Evolutionary conservation across 2,329 filamentous ascomycete species (phyloP).

Genomic region (Aureobasidium sp.): DNA sequence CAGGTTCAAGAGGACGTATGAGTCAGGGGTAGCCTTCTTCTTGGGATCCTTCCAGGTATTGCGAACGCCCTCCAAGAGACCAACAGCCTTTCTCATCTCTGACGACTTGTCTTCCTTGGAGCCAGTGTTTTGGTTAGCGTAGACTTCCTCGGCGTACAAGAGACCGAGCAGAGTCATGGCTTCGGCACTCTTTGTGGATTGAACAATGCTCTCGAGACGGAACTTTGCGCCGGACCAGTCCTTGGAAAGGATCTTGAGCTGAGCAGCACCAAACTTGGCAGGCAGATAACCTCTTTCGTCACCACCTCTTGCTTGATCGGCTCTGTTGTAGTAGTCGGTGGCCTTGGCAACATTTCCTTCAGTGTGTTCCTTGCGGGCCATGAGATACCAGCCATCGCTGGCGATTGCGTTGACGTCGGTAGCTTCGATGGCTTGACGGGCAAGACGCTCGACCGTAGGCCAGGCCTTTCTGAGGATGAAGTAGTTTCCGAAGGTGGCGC

Average conservation of each 20-base stretch:
- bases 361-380: slow-evolving; percentile 87
- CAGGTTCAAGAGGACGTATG: slow-evolving; percentile 83
- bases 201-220: slow-evolving; percentile 86
- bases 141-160: slow-evolving; percentile 90
- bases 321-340: slow-evolving; percentile 77
- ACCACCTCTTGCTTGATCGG: slow-evolving; percentile 86
- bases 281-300: slow-evolving; percentile 87
- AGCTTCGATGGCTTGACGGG: slow-evolving; percentile 87
- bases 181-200: slow-evolving; percentile 74
- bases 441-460: slow-evolving; percentile 74
- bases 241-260: slow-evolving; percentile 75
- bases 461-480: slow-evolving; percentile 79
- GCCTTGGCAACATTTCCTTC: slow-evolving; percentile 68
- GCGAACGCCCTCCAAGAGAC: slow-evolving; percentile 75
- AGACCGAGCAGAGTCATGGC: slow-evolving; percentile 89
- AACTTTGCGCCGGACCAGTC: slow-evolving; percentile 91
- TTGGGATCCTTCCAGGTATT: slow-evolving; percentile 89
- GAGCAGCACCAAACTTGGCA: slow-evolving; percentile 88
- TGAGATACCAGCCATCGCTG: slow-evolving; percentile 94
- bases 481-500: slow-evolving; percentile 82
- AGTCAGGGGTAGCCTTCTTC: slow-evolving; percentile 71
- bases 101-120: slow-evolving; percentile 79
- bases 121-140: slow-evolving; percentile 63
- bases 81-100: slow-evolving; percentile 80
- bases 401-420: slow-evolving; percentile 96